Base-by-base conservation (phyloP, 2,329 filamentous ascomycete species). In the Nemania sp. region DNA sequence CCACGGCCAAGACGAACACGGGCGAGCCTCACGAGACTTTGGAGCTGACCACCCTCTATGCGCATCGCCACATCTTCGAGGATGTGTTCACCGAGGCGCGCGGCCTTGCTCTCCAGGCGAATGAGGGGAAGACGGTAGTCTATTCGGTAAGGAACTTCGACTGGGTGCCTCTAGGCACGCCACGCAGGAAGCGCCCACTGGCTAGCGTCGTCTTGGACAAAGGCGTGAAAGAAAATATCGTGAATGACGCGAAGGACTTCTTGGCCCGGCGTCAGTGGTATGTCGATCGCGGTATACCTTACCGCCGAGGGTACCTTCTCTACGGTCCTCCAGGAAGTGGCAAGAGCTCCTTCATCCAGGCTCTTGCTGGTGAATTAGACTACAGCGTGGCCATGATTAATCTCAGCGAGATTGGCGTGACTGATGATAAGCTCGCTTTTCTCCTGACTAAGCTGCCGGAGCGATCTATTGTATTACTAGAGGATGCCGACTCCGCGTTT, bases 321-420 rank as follows among this genome's bases (percentile, higher is more conserved):
- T 91, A 94, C 65, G 92, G 92, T 0, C 91, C 92, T 3, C 92
- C 92, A 0, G 92, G 92, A 0, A 96, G 89, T 36, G 95, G 91
- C 30, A 97, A 96, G 76, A 97, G 89, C 56, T 96, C 91, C 0
- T 97, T 99, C 64, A 97, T 99, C 59, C 91, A 97, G 72, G 92
- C 94, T 0, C 76, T 99, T 36, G 94, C 94, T 0, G 93, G 91
- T n/a, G 86, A 94, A 66, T 74, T 97, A 52, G 90, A 96, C 69
- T 96, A 93, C 70, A 90, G 90, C 64, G 94, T 97, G 63, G 91
- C 92, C 47, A 92, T 96, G 74, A 79, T 97, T 61, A 96, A 96
- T 64, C 81, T 97, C 24, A 94, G 89, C 72, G 90, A 96, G 74
- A 82, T 90, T 49, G 92, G 92, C 14, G 81, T 97, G 68, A 96